Evolutionary conservation across 208 protist genomes (phyloP).

Genomic region (Wallacemonas collosoma): DNA sequence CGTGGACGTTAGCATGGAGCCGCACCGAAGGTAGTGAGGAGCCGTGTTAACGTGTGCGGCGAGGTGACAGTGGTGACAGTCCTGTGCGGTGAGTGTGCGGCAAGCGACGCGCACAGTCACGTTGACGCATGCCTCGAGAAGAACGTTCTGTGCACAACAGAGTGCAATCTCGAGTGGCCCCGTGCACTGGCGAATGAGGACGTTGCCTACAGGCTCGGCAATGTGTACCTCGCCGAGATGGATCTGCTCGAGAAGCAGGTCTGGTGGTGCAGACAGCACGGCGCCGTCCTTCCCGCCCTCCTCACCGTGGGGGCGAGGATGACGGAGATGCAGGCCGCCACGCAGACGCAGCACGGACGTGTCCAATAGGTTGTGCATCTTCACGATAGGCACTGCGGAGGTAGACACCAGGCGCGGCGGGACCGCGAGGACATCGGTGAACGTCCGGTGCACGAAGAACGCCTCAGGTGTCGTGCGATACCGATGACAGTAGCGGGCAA

Average conservation of each 20-base stretch:
- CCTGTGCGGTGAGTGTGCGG: constrained; percentile 39
- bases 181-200: constrained; percentile 58
- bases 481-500: constrained; percentile 10
- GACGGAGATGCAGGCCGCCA: constrained; percentile 24
- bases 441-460: neutral
- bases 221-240: constrained; percentile 59
- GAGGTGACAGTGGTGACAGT: constrained; percentile 67
- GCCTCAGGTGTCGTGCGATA: neutral
- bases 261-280: neutral
- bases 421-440: neutral
- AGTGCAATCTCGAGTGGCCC: constrained; percentile 79
- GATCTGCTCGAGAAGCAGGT: constrained; percentile 66
- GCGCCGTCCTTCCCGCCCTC: neutral
- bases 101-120: constrained; percentile 73
- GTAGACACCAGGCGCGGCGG: neutral
- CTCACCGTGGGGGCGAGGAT: neutral
- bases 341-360: constrained; percentile 35
- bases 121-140: constrained; percentile 65
- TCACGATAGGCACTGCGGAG: constrained; percentile 17
- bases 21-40: constrained; percentile 58
- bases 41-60: constrained; percentile 74
- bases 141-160: constrained; percentile 45
- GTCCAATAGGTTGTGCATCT: constrained; percentile 53
- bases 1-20: constrained; percentile 53
- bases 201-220: constrained; percentile 47